Evolutionary conservation across 371 early-diverging fungal species (phyloP), one percentile per base, ranked within the genome.

Genomic region (Apophysomyces variabilis): DNA sequence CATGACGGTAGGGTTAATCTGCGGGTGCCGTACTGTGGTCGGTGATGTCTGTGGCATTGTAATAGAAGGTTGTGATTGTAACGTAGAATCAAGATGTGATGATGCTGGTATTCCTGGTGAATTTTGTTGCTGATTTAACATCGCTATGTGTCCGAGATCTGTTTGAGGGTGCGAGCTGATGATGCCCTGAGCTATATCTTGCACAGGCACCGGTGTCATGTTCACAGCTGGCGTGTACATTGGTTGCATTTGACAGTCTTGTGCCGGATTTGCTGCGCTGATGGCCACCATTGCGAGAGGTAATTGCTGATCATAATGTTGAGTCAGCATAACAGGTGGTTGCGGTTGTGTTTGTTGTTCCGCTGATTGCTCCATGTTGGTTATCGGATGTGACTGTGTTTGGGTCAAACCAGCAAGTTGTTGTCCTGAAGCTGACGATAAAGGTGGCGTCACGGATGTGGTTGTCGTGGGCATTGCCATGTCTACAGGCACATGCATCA

Each of bases 341-440:
- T 50, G 54, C 54, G 4, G 54, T 50, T 50, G 54, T 21, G 54
- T n/a, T 21, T 50, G 54, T 50, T 50, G 54, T 50, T 50, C 54
- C 21, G 21, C 21, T 21, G 16, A 16, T 50, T 50, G 54, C 54
- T 50, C 21, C 21, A 50, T 21, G 21, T 50, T 50, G 54, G 9
- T 26, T 21, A 50, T 50, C 21, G 54, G 11, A 4, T 50, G 54
- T 50, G 54, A 50, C 54, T 50, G 54, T 26, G 54, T 50, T 18
- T 21, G 21, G 21, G 54, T 50, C 54, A 50, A 50, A 50, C 54
- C 54, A 50, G 54, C 18, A 50, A 50, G 54, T 50, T 50, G 54
- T 50, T 50, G 54, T 50, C 54, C 54, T 50, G 54, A 26, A 16
- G 54, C 21, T 11, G 54, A 18, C 35, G 54, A 21, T 21, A 50